Evolutionary conservation across 2,329 filamentous ascomycete species (phyloP), one percentile per base, ranked within the genome.

Genomic region (Fusarium sp.): DNA sequence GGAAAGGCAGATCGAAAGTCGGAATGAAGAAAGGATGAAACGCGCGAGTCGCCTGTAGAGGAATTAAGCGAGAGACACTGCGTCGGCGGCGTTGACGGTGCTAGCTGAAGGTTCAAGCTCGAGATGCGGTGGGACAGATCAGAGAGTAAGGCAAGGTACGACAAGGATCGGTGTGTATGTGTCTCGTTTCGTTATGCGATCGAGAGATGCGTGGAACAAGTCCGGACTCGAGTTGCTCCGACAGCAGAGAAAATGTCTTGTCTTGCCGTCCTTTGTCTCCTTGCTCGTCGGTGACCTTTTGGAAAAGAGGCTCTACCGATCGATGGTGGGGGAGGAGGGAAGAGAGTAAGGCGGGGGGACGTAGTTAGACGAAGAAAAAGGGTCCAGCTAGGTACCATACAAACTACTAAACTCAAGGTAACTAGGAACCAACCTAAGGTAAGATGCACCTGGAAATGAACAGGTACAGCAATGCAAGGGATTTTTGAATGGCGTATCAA

Each of bases 31-130:
- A 69, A 65, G 51, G 68, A 39, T 38, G 57, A 69, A 67, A 71
- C 51, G 55, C 41, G 42, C 63, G 47, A 64, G 48, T 53, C 54
- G 66, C 35, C 39, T 71, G 28, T 60, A 38, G 55, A 55, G 26
- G 41, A 53, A 36, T 53, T 57, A 72, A 72, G 58, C 70, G 58
- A 73, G 66, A 71, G 62, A 68, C 71, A 63, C 62, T 71, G 66
- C 70, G 70, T 73, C 66, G 63, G 66, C 63, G 62, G 66, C 70
- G 63, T 53, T 58, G 39, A 54, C 39, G 42, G 69, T 64, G 55
- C 32, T 44, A 53, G 57, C 24, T 53, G 45, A 24, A 48, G 54
- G 44, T 55, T 58, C 26, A 30, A 42, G 62, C 58, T 55, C 48
- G 64, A 48, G 53, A 42, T 51, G 58, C 53, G 62, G 63, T 51